Base-by-base conservation (phyloP, 1,284 basidiomycete genomes). In the Pseudozyma sp. region DNA sequence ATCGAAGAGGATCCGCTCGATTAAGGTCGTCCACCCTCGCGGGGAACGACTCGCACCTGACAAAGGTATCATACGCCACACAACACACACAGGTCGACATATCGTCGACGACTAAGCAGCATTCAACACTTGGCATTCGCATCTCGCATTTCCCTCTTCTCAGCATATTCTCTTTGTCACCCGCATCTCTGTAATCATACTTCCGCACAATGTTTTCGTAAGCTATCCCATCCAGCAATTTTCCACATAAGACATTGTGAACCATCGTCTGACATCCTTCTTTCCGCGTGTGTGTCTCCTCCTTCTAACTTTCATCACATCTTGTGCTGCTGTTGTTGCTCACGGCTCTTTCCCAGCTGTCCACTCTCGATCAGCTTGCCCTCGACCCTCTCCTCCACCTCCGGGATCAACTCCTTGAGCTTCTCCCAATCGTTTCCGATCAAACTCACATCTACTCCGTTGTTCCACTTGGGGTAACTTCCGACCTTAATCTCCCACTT, bases 401-500 rank as follows among this genome's bases (percentile, higher is more conserved):
- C 73, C 16, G 49, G 51, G 13, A 59, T 62, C 5, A 72, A 33
- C 37, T 69, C n/a, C 8, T 76, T 40, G 24, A 81, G 58, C 16
- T 56, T 16, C 1, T 50, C 62, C 40, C 75, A 55, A 35, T 83
- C 71, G 48, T 89, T 88, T 0, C 94, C 93, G 70, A 96, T 95
- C 61, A 96, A 86, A 42, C 90, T 91, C 33, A 95, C 91, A 54
- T 90, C 89, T 44, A 89, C 90, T n/a, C 83, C 83, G 51, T 85
- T 85, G 5, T 87, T 86, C 56, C 90, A 92, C 65, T 81, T 68
- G 30, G 66, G 64, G 34, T 80, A 95, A 16, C 91, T 92, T 5
- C 94, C 93, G 33, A 96, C 89, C 79, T 92, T 90, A 62, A 98
- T 90, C 13, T 90, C 90, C 63, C 92, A 91, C 4, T 88, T 86